Percentiles rank a stretch among this genome's conserved stretches.
These are phyloP conservation scores for Umbelopsis sp. DNA, from an alignment of 192 early-diverging fungal genomes.

Conservation along the genomic window DNA sequence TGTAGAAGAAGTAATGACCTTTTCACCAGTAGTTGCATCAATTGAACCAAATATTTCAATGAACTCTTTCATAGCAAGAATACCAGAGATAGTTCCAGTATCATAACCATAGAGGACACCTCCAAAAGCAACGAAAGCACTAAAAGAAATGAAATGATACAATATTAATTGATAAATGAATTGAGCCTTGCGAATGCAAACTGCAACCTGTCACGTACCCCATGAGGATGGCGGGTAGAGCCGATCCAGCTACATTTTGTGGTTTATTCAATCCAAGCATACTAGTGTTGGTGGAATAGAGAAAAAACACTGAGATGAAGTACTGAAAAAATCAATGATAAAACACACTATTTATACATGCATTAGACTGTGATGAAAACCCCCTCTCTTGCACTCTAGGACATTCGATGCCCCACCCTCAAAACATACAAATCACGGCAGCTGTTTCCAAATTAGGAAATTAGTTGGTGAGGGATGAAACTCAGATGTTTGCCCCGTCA, in stretches of 20 bases:
- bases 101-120: slow-evolving; percentile 51
- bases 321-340: neutral
- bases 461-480: neutral
- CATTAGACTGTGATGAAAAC: neutral
- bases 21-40: slow-evolving; percentile 12
- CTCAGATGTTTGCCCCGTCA: neutral
- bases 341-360: neutral
- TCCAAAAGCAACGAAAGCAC: slow-evolving; percentile 32
- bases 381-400: neutral
- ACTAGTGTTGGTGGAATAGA: no score
- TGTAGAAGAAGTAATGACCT: slow-evolving; percentile 19
- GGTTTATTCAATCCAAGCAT: slow-evolving; percentile 21
- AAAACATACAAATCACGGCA: neutral
- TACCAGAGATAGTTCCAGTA: slow-evolving; percentile 39
- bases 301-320: neutral
- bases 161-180: neutral
- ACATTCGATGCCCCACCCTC: neutral
- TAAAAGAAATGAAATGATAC: neutral
- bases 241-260: slow-evolving; percentile 14
- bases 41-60: neutral
- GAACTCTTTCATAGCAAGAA: slow-evolving; percentile 12
- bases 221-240: slow-evolving; percentile 16
- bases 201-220: neutral
- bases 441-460: neutral
- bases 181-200: neutral